These are phyloP conservation scores for Allodekkera sacchari DNA, from an alignment of 805 yeast species.

Conservation along the genomic window DNA sequence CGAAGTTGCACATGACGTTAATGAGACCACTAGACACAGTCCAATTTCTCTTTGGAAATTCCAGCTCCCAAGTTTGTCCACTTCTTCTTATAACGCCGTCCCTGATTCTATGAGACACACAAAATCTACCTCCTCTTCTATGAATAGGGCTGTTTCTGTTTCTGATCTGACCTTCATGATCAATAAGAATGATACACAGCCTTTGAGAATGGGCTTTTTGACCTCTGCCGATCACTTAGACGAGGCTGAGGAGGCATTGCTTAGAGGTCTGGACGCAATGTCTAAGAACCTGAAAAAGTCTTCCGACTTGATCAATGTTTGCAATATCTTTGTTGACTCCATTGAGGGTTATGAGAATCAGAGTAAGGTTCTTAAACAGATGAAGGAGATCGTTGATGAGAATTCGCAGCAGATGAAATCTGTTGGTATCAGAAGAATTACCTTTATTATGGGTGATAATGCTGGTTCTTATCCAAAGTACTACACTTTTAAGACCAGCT, in stretches of 20 bases:
- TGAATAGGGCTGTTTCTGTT: slow-evolving; percentile 86
- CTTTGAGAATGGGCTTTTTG: slow-evolving; percentile 76
- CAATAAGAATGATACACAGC: slow-evolving; percentile 55
- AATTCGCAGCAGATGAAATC: slow-evolving; percentile 60
- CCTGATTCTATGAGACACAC: slow-evolving; percentile 38
- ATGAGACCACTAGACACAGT: slow-evolving; percentile 29
- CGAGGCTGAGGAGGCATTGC: slow-evolving; percentile 77
- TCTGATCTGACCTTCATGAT: slow-evolving; percentile 86
- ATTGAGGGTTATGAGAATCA: slow-evolving; percentile 71
- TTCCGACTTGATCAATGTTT: slow-evolving; percentile 60
- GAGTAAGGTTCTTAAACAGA: slow-evolving; percentile 52
- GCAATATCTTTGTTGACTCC: slow-evolving; percentile 68
- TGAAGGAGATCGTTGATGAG: slow-evolving; percentile 59
- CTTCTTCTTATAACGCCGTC: slow-evolving; percentile 68
- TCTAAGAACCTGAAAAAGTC: slow-evolving; percentile 35
- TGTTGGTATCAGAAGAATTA: slow-evolving; percentile 81
- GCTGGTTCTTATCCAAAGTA: slow-evolving; percentile 90
- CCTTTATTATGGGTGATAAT: slow-evolving; percentile 78
- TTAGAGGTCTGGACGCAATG: slow-evolving; percentile 65
- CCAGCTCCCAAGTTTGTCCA: slow-evolving; percentile 65
- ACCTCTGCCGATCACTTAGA: slow-evolving; percentile 77
- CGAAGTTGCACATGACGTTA: slow-evolving; percentile 54
- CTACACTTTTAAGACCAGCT: slow-evolving; percentile 67
- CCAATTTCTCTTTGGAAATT: slow-evolving; percentile 86
- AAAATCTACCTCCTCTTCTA: slow-evolving; percentile 23